These are phyloP conservation scores for Blastocladiella emersonii DNA, from an alignment of 371 early-diverging fungal genomes.

Conservation along the genomic window DNA sequence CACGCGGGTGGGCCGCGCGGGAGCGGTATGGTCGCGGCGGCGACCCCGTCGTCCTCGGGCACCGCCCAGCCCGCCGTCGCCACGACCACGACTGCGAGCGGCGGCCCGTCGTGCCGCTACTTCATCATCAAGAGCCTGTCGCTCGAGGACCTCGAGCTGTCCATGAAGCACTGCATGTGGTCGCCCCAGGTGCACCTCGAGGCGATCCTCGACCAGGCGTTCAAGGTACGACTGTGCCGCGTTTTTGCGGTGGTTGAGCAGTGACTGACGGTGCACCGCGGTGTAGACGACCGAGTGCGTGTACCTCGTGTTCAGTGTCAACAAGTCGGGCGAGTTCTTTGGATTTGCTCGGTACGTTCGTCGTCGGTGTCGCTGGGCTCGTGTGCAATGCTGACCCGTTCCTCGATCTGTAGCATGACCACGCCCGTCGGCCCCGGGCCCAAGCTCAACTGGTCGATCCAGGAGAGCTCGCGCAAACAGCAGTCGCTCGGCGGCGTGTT, in stretches of 20 bases:
- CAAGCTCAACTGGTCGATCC: constrained; percentile 7
- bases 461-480: constrained; percentile 4
- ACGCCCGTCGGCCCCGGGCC: constrained; percentile 1
- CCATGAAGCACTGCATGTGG: constrained; percentile 28
- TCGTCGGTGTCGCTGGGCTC: neutral
- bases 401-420: neutral
- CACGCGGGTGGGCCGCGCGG: too few relatives aligned
- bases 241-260: constrained; percentile 1
- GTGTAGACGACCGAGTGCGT: constrained; percentile 26
- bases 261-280: neutral
- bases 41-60: too few relatives aligned
- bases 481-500: constrained; percentile 15
- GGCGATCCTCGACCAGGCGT: constrained; percentile 28
- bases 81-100: too few relatives aligned
- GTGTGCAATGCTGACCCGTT: neutral
- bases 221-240: constrained; percentile 16
- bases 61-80: too few relatives aligned
- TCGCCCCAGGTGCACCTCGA: constrained; percentile 38
- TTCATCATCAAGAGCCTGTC: constrained; percentile 36
- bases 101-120: too few relatives aligned
- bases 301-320: constrained; percentile 37
- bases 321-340: constrained; percentile 39
- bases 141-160: constrained; percentile 32
- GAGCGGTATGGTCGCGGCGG: too few relatives aligned
- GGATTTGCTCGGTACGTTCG: constrained; percentile 30